Percentiles rank a stretch among this genome's conserved stretches.
phyloP scores from a whole-genome alignment of 2,329 filamentous ascomycete genomes.

The Fusarium heterosporum region DNA sequence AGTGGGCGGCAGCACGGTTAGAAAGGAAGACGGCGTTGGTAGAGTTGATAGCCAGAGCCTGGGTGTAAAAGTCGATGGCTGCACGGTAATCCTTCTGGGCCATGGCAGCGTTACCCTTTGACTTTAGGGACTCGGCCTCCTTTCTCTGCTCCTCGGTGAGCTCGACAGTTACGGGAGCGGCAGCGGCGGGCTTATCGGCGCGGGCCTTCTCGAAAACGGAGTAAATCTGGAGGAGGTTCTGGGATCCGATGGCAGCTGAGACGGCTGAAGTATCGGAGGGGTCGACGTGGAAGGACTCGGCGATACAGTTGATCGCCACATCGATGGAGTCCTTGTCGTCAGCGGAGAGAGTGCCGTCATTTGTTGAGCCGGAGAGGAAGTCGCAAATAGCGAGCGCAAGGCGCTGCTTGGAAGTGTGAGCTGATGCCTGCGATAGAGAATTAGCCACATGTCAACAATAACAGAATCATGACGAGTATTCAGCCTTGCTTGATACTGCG shows the following conservation, averaged over 20 bases:
- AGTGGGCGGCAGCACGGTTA: slow-evolving; percentile 95
- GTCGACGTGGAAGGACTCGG: slow-evolving; percentile 95
- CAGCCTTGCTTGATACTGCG: slow-evolving; percentile 14
- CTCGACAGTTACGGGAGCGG: slow-evolving; percentile 49
- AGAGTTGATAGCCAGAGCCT: slow-evolving; percentile 84
- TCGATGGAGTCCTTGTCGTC: slow-evolving; percentile 96
- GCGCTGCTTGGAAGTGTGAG: slow-evolving; percentile 75
- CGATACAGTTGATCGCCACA: slow-evolving; percentile 92
- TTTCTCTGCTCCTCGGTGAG: slow-evolving; percentile 72
- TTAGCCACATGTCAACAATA: slow-evolving; percentile 12
- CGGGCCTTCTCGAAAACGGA: slow-evolving; percentile 92
- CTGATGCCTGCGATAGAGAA: slow-evolving; percentile 44
- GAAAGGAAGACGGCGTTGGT: slow-evolving; percentile 96
- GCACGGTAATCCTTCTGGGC: slow-evolving; percentile 86
- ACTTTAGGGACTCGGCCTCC: slow-evolving; percentile 89
- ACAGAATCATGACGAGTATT: slow-evolving; percentile 12
- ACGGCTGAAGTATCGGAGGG: slow-evolving; percentile 79
- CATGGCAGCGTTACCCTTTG: slow-evolving; percentile 94
- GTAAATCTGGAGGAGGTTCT: slow-evolving; percentile 92
- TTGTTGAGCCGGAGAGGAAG: slow-evolving; percentile 86
- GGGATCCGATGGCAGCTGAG: slow-evolving; percentile 81
- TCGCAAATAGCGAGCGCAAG: slow-evolving; percentile 97
- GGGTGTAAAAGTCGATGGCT: slow-evolving; percentile 88
- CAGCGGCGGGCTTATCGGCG: slow-evolving; percentile 57
- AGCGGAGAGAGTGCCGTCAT: slow-evolving; percentile 86